Base-by-base conservation (phyloP, 2,329 filamentous ascomycete species). In the Pseudogymnoascus sp. region DNA sequence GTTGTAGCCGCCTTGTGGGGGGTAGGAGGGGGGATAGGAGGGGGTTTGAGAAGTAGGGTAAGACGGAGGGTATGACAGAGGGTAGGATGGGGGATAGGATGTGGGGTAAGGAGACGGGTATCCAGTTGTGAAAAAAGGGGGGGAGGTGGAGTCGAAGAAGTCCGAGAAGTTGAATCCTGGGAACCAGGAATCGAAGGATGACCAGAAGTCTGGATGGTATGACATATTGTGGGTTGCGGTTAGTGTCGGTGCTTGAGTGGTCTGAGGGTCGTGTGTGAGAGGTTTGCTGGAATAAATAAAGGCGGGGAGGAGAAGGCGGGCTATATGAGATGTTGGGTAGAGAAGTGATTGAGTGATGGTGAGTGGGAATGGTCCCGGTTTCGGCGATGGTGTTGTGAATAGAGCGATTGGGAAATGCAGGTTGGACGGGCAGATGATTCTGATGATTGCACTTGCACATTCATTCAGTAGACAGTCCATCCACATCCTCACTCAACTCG, bases 171-270 rank as follows among this genome's bases (percentile, higher is more conserved):
- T 56, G n/a, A 56, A 56, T 6, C 50, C 50, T 3, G 50, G 50
- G n/a, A 56, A 56, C 50, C 50, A 56, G n/a, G 50, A 56, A 28
- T 56, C 50, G 28, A 56, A 56, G n/a, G 28, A 18, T 3, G 50
- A 11, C 50, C 50, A 56, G n/a, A 56, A 34, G 25, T 56, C 50
- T 21, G 25, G 50, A 5, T 56, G 12, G 16, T 18, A 34, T 18
- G 50, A 18, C 50, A 56, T 56, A 4, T 56, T 56, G n/a, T 12
- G 10, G 7, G 11, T 23, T 18, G 6, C 6, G 7, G 23, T 28
- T 18, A 10, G 23, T 31, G 44, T 28, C 23, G 23, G 16, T 53
- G 14, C 21, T 28, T 10, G 44, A 28, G 23, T 25, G 21, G n/a
- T 50, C 12, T 8, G 12, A 7, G 7, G 23, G 44, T 31, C 8